Percentiles rank a stretch among this genome's conserved stretches.
Evolutionary conservation across 805 yeast species (phyloP).

Genomic region (Vanderwaltozyma verrucispora): DNA sequence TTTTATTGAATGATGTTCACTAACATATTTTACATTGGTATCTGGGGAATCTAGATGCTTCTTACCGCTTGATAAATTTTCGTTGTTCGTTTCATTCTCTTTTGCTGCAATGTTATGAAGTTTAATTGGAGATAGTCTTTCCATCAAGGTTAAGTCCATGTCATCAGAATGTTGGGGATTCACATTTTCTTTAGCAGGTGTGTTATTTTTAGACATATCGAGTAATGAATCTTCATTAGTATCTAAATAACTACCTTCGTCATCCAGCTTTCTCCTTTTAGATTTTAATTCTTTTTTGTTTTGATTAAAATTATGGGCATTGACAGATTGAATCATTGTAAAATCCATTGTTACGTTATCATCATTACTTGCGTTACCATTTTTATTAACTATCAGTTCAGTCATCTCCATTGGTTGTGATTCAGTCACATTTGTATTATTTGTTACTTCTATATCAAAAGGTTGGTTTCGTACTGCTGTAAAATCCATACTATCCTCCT

Average conservation of each 20-base stretch:
- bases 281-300: not conserved
- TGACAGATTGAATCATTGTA: slow-evolving; percentile 2
- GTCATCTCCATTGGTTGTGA: slow-evolving; percentile 12
- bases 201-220: not conserved
- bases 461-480: slow-evolving; percentile 2
- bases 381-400: slow-evolving; percentile 1
- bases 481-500: slow-evolving; percentile 9
- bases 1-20: not conserved
- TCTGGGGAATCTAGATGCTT: no score
- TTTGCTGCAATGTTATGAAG: not conserved
- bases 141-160: slow-evolving; percentile 2
- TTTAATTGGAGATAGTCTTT: slow-evolving; percentile 4
- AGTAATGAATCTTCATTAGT: not conserved
- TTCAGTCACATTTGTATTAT: not conserved
- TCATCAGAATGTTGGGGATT: not conserved
- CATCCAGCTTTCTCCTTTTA: slow-evolving; percentile 4
- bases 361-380: not conserved
- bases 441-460: no score
- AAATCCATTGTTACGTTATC: slow-evolving; percentile 1
- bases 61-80: no score
- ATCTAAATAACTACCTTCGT: not conserved
- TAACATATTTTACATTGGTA: not conserved
- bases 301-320: not conserved
- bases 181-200: not conserved
- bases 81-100: not conserved